phyloP scores from a whole-genome alignment of 2,329 filamentous ascomycete genomes.

The Talaromyces sp. region DNA sequence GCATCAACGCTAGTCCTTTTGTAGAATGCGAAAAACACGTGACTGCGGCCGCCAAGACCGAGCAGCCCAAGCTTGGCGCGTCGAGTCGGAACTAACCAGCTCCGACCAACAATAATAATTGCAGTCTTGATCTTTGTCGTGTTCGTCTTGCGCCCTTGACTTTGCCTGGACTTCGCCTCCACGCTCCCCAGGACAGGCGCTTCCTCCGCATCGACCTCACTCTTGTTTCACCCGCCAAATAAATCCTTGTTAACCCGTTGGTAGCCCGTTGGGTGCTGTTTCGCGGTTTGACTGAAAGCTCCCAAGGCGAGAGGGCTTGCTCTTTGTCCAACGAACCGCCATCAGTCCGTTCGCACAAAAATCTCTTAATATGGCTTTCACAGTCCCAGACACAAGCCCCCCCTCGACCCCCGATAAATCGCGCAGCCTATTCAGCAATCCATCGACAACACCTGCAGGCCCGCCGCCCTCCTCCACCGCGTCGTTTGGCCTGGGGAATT shows the following conservation, averaged over 20 bases:
- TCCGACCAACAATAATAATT: not conserved
- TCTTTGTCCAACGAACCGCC: not conserved
- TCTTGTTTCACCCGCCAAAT: not conserved
- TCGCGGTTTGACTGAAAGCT: not conserved
- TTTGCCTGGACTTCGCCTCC: not conserved
- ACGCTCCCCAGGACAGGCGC: not conserved
- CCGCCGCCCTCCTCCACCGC: slow-evolving; percentile 47
- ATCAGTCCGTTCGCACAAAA: not conserved
- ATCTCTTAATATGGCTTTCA: slow-evolving; percentile 27
- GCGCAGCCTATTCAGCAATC: slow-evolving; percentile 32
- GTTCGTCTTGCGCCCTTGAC: not conserved
- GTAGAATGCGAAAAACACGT: slow-evolving; percentile 6
- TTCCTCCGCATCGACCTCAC: not conserved
- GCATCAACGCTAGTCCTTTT: not conserved
- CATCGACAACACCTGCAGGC: slow-evolving; percentile 56
- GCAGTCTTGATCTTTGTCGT: not conserved
- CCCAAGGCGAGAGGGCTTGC: not conserved
- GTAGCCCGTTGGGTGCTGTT: not conserved
- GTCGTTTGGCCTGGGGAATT: slow-evolving; percentile 53
- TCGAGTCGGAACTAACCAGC: not conserved
- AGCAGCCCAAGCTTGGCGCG: slow-evolving; percentile 1
- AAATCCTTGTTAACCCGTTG: too few relatives aligned
- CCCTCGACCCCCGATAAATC: slow-evolving; percentile 36
- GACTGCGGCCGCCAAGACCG: not conserved
- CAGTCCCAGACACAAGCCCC: slow-evolving; percentile 30